phyloP scores from a whole-genome alignment of 164 flowering plant species.

The Buxus sempervirens region DNA sequence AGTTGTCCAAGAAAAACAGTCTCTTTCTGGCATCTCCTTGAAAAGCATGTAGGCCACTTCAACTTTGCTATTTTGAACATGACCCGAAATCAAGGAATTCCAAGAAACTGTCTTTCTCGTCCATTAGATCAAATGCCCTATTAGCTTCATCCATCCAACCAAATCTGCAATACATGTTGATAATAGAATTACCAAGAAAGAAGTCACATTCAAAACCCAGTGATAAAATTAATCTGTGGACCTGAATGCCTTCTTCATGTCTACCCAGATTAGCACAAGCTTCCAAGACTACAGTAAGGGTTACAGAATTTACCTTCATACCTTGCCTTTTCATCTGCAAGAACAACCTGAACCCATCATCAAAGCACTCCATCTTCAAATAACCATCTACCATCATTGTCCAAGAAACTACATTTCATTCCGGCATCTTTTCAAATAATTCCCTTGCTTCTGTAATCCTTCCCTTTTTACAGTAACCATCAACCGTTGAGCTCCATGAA shows the following conservation, averaged over 20 bases:
- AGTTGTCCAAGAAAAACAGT: conserved; percentile 45
- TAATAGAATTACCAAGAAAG: conserved; percentile 39
- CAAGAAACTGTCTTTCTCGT: conserved; percentile 33
- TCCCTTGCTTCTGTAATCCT: conserved; percentile 29
- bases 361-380: conserved; percentile 26
- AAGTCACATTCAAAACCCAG: conserved; percentile 40
- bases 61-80: conserved; percentile 28
- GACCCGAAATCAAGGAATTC: conserved; percentile 37
- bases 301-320: conserved; percentile 22
- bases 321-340: conserved; percentile 36
- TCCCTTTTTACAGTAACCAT: conserved; percentile 41
- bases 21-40: conserved; percentile 28
- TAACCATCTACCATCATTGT: conserved; percentile 45
- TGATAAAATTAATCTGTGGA: conserved; percentile 34
- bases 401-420: conserved; percentile 48
- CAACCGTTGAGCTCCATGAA: conserved; percentile 45
- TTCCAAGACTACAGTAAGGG: conserved; percentile 36
- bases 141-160: conserved; percentile 32
- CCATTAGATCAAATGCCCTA: conserved; percentile 27
- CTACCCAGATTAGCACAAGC: conserved; percentile 30
- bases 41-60: conserved; percentile 40
- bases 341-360: conserved; percentile 32
- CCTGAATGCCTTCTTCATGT: conserved; percentile 32
- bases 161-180: conserved; percentile 38
- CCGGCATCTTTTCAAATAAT: conserved; percentile 35